Base-by-base conservation (phyloP, 352 stramenopile species). In the Pythium guiyangense region DNA sequence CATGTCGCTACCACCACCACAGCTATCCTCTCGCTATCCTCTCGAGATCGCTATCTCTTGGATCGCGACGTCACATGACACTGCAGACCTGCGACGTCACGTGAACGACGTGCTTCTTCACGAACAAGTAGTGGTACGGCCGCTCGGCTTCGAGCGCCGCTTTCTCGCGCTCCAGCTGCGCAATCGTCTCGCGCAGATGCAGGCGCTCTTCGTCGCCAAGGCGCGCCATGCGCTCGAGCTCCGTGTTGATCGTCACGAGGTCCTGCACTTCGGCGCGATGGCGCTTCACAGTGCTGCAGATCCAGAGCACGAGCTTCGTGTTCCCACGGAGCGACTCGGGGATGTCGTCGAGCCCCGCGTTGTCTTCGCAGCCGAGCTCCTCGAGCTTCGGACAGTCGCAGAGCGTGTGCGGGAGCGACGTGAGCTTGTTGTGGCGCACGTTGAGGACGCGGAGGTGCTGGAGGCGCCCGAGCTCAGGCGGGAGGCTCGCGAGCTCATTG, bases 251-350 rank as follows among this genome's bases (percentile, higher is more conserved):
- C 25, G 66, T 70, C n/a, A 84, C 73, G 43, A 92, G 76, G 71
- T 89, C 74, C 31, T 73, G 52, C 39, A 92, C 79, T 53, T 89
- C 72, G 3, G 56, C 57, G 45, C 68, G 65, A 59, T 92, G 82
- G 17, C 66, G 69, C 71, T 90, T 90, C n/a, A 86, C 71, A n/a
- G 70, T 87, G 35, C 69, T 69, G 64, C 77, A 92, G 66, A 92
- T 89, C 82, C 82, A 92, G 11, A 92, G 58, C 55, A 90, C 79
- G 37, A 92, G 72, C 56, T 75, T 74, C 10, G 79, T 90, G 59
- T 86, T 90, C 60, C 73, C 70, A 1, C 74, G 76, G 18, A 92
- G 55, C 2, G 74, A 79, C 67, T 88, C 79, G 11, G 79, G 78
- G 44, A 92, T 71, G 57, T 90, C 76, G 9, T 60, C 60, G 6